Base-by-base conservation (phyloP, 2,329 filamentous ascomycete species). In the Elsinoe batatas region DNA sequence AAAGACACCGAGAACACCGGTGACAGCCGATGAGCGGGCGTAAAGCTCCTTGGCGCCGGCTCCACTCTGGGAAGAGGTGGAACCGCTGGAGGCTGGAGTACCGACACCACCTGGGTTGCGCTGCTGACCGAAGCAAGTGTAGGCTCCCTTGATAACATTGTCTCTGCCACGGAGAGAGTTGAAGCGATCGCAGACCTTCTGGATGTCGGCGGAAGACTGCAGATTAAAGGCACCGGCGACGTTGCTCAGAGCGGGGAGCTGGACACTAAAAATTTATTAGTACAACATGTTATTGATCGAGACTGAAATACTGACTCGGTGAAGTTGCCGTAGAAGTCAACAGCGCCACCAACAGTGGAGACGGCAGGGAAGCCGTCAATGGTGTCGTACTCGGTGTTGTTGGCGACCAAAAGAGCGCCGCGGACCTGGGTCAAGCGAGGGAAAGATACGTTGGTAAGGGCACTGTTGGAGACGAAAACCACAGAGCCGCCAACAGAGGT, bases 301-400 rank as follows among this genome's bases (percentile, higher is more conserved):
- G 37, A 53, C 17, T 8, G 6, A 11, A 49, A 11, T 1, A 81
- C 88, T 77, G 79, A 94, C 89, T 80, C 77, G 60, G 82, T 79
- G 72, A 96, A 94, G 76, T 83, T 86, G 66, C 93, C 93, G 64
- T 84, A 83, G 70, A 95, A 82, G 70, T 89, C 85, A 67, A 97
- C 78, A 65, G 88, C 89, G 74, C 91, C 91, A 61, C 77, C 80
- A 58, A 96, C 81, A 56, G 75, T 80, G 67, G 80, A 68, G 26
- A 98, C 80, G 61, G 76, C 68, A 59, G 79, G 78, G 73, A 97
- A 87, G 33, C 81, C 82, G 61, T 79, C 72, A 56, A 96, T 77
- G 58, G 74, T 69, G 56, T 72, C 64, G 33, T 96, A 79, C 56
- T 77, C 75, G 59, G 88, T 88, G 84, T 97, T 96, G 82, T 95